These are phyloP conservation scores for Gentiana dahurica DNA, from an alignment of 257 asterid species.

Conservation along the genomic window DNA sequence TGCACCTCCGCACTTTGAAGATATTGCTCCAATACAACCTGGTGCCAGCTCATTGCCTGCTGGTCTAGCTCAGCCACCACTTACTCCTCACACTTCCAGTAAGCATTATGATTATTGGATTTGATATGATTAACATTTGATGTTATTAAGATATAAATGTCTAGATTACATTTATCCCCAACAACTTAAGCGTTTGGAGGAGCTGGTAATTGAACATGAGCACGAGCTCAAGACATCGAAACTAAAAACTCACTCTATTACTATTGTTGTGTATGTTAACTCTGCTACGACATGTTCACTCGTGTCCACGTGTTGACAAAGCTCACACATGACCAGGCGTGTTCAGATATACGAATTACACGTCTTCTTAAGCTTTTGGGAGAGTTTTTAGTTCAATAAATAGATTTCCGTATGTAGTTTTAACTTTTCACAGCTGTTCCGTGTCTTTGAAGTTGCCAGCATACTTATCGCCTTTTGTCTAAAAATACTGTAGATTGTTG, in stretches of 20 bases:
- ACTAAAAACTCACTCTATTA: too few relatives aligned
- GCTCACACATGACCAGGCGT: not conserved
- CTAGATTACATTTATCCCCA: too few relatives aligned
- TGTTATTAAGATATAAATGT: too few relatives aligned
- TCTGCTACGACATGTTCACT: too few relatives aligned
- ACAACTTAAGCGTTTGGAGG: too few relatives aligned
- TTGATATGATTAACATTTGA: too few relatives aligned
- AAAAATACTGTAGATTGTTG: slow-evolving; percentile 61
- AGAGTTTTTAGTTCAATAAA: too few relatives aligned
- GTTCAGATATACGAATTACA: too few relatives aligned
- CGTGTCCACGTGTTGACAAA: not conserved
- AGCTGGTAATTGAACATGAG: too few relatives aligned
- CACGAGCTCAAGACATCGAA: too few relatives aligned
- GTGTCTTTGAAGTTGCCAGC: not conserved
- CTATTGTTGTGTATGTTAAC: too few relatives aligned
- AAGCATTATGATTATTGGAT: slow-evolving; percentile 12
- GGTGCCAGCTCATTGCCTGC: slow-evolving; percentile 50
- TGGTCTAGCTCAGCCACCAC: slow-evolving; percentile 78
- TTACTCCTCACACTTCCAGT: slow-evolving; percentile 72
- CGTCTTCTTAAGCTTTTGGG: too few relatives aligned
- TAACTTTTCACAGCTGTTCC: not conserved
- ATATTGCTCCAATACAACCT: slow-evolving; percentile 49
- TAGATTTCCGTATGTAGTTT: not conserved
- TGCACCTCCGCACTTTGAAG: slow-evolving; percentile 34
- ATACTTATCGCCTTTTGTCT: slow-evolving; percentile 10